Base-by-base conservation (phyloP, 805 yeast genomes). In the Cyberlindnera mycetangii region DNA sequence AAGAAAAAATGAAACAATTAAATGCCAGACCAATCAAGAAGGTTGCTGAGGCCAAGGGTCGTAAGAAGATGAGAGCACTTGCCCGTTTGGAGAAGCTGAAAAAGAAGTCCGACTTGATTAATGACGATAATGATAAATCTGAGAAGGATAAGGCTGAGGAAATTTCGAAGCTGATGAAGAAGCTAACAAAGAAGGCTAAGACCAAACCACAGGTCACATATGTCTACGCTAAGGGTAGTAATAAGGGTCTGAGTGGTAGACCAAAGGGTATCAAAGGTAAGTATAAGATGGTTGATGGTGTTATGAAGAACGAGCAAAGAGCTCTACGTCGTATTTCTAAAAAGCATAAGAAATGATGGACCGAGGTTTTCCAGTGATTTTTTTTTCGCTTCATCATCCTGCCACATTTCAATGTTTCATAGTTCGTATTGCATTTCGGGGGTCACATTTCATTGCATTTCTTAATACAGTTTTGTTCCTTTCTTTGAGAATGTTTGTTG, bases 201-300 rank as follows among this genome's bases (percentile, higher is more conserved):
- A 61, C 70, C 20, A 85, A 80, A 63, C 96, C 96, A 20, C 82
- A 85, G 75, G 88, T 89, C 32, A 87, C 95, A 1, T 76, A 89
- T 49, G 96, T 93, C 49, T 89, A 81, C 55, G 98, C 99, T 9
- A 69, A 72, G 39, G 98, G 98, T 59, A 65, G 72, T 30, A 90
- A 93, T 67, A 85, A 72, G 65, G 96, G 96, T 47, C 69, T 90
- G 41, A 73, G 86, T 55, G 99, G 99, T 44, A 85, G 99, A 72
- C 99, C 99, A 33, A 85, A 80, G 70, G 99, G 99, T 65, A 81
- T 93, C 55, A 89, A 83, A 67, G 99, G 99, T 69, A 89, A 88
- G 65, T 93, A 93, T 72, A 93, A 88, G 83, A 93, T 93, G 99
- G 98, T 93, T 56, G 99, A 93, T 69, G 98, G 98, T 74, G 87